Evolutionary conservation across 1,284 basidiomycete genomes (phyloP), one percentile per base, ranked within the genome.

Genomic region (Fomitopsis palustris): DNA sequence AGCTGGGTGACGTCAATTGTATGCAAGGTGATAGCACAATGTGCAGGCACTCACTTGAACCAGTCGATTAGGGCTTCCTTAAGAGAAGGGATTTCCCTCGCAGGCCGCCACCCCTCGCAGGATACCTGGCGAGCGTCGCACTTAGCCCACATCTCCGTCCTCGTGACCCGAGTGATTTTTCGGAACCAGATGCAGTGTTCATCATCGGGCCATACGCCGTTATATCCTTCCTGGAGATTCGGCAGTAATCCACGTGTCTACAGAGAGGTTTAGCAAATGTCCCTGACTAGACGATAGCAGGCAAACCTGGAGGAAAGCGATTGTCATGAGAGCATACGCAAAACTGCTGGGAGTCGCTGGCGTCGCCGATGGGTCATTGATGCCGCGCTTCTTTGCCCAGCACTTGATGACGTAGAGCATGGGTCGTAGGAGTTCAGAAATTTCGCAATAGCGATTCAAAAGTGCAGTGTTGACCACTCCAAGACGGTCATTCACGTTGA

Each of bases 401-500:
- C 64, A 58, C 69, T 87, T 87, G 64, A 86, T 74, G 29, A 69
- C 65, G 41, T 67, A 63, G 1, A 86, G 63, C 64, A 84, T 61
- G 5, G 74, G 70, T 3, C 75, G 69, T 37, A 86, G 71, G 0
- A 74, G 58, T 0, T 80, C 80, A 3, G 68, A 72, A 0, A 79
- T 62, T 25, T 74, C 65, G 57, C 79, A 82, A 66, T 87, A 87
- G 7, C 68, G 67, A 25, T 68, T 69, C 45, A 88, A 70, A 54
- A 88, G 68, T 10, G 70, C 58, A 0, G 84, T 81, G 59, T 86
- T 87, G 49, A 73, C 63, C 0, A 79, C 61, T 0, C 85, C 85
- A 1, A 86, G 73, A 14, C 78, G 79, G 35, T 84, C 80, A 66
- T 87, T 87, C 56, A 85, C 74, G 62, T 85, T 85, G 57, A 87